These are phyloP conservation scores for Botrytis elliptica DNA, from an alignment of 2,329 filamentous ascomycete genomes.

Conservation along the genomic window DNA sequence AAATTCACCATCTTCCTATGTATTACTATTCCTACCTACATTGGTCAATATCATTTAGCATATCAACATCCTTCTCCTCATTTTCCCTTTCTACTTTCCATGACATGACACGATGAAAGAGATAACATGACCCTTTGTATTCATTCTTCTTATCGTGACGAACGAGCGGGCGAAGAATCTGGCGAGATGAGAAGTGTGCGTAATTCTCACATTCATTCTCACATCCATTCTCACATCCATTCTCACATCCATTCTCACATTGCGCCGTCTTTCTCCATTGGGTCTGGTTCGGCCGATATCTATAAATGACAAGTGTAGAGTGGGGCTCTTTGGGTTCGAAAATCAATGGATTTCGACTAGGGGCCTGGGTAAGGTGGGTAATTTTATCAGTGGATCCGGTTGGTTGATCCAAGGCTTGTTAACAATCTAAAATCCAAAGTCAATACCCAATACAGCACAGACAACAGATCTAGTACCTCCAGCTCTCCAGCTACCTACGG, in stretches of 20 bases:
- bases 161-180: no score
- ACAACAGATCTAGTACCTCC: neutral
- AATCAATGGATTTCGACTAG: neutral
- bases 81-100: no score
- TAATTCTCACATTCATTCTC: neutral
- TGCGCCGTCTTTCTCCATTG: neutral
- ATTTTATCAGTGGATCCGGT: slow-evolving; percentile 1
- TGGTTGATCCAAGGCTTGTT: neutral
- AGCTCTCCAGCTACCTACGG: no score
- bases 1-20: neutral
- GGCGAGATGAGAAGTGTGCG: neutral
- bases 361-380: neutral
- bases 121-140: neutral
- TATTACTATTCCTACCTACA: neutral
- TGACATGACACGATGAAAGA: neutral
- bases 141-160: neutral
- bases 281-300: slow-evolving; percentile 1
- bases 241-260: neutral
- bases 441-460: neutral
- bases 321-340: neutral
- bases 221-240: neutral
- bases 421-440: neutral
- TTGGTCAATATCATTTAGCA: neutral
- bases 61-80: neutral
- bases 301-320: neutral